phyloP scores from a whole-genome alignment of 495 filamentous ascomycete genomes.

The Aspergillus egyptiacus region DNA sequence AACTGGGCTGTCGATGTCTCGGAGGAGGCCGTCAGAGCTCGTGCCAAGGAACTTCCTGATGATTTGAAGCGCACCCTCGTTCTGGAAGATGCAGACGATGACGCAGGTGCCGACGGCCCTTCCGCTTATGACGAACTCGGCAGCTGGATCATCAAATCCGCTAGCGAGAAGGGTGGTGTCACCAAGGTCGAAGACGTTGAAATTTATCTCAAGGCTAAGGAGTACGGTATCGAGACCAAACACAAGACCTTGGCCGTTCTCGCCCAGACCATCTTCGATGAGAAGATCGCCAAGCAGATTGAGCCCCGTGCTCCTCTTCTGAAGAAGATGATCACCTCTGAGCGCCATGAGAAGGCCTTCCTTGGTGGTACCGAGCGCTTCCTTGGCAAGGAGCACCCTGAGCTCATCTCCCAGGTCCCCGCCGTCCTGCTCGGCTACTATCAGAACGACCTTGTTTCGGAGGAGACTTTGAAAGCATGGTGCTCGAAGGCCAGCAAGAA shows the following conservation, averaged over 20 bases:
- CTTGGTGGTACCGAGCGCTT: conserved; percentile 96
- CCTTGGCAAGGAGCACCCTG: conserved; percentile 72
- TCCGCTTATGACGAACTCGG: conserved; percentile 88
- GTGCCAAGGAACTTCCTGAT: conserved; percentile 79
- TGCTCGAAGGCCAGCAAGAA: conserved; percentile 93
- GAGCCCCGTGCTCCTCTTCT: conserved; percentile 73
- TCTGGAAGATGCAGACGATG: conserved; percentile 81
- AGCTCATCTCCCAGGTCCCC: conserved; percentile 70
- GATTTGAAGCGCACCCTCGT: conserved; percentile 88
- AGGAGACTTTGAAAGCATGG: conserved; percentile 87
- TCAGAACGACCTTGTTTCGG: conserved; percentile 76
- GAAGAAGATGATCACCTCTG: conserved; percentile 85
- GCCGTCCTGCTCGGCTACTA: conserved; percentile 85
- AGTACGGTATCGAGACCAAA: conserved; percentile 91
- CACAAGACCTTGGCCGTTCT: conserved; percentile 89
- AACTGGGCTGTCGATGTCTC: conserved; percentile 95
- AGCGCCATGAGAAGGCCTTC: conserved; percentile 92
- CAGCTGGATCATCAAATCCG: conserved; percentile 79
- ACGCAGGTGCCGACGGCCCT: conserved; percentile 75
- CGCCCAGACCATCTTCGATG: conserved; percentile 88
- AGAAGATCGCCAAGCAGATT: conserved; percentile 83
- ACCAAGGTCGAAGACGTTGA: conserved; percentile 75
- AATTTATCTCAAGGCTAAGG: conserved; percentile 90
- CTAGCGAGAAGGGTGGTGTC: conserved; percentile 63
- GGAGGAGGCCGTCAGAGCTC: conserved; percentile 88